Evolutionary conservation across 208 protist species (phyloP).

Genomic region (Crithidia bombi): DNA sequence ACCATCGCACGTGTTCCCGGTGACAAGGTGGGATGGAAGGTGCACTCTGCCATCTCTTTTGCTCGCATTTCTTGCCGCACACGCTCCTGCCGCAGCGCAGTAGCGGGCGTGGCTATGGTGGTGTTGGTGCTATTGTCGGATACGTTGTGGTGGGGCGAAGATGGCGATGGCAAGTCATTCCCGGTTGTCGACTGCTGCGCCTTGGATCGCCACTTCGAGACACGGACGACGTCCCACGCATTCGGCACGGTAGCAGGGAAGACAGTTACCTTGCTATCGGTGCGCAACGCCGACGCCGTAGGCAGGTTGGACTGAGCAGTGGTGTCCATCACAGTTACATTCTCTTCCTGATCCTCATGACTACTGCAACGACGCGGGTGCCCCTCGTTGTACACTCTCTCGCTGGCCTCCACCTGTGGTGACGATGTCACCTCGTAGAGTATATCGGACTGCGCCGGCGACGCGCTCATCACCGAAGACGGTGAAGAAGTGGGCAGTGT

Average conservation of each 20-base stretch:
- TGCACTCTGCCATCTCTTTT: conserved; percentile 73
- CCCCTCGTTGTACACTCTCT: neutral
- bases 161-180: neutral
- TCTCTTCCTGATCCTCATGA: neutral
- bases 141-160: neutral
- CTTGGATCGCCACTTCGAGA: neutral
- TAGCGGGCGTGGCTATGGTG: neutral
- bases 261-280: neutral
- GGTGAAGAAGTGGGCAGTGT: conserved; percentile 11
- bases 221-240: conserved; percentile 8
- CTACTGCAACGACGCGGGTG: neutral
- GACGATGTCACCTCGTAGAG: neutral
- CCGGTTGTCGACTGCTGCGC: neutral
- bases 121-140: neutral
- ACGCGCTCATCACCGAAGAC: neutral
- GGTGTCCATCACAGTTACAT: neutral
- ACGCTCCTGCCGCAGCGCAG: conserved; percentile 21
- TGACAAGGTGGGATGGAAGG: conserved; percentile 72
- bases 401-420: neutral
- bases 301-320: neutral
- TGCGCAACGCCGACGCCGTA: neutral
- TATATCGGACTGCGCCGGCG: neutral
- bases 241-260: neutral
- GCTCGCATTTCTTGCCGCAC: conserved; percentile 45
- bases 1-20: conserved; percentile 62